Evolutionary conservation across 148 eudicot genomes (phyloP), one percentile per base, ranked within the genome.

Genomic region (Arctostaphylos glauca): DNA sequence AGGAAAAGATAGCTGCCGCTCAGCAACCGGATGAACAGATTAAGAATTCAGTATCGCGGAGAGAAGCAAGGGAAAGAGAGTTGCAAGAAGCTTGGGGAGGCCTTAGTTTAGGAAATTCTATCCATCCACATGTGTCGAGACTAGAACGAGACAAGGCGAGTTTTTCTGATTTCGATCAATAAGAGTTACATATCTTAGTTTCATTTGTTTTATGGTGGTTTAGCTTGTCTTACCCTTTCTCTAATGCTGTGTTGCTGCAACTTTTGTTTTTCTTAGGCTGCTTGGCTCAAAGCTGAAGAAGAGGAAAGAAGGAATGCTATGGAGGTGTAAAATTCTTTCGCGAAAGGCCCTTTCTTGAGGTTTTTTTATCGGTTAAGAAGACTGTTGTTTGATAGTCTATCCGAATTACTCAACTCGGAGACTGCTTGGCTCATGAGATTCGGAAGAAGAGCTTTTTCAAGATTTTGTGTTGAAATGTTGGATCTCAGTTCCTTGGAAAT

Each of bases 81-180:
- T 54, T 93, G 86, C 93, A 90, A 62, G 93, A 90, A 81, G 91
- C 89, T 18, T 95, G 98, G 98, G 98, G 98, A 82, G 98, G 97
- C 60, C 73, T 95, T 82, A 86, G 90, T 78, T 86, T 95, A 76
- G 96, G 96, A 52, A 88, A 88, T 81, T 92, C 97, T 23, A 84
- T 92, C 43, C 87, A 84, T 41, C 98, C 97, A 25, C 94, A 90
- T 81, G 81, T 90, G 82, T 93, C 98, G 9, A 91, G 91, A 82
- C 91, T 93, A 41, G 84, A 93, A 86, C 87, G 93, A 50, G 95
- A 93, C 43, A 93, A 93, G 95, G 95, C 86, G 87, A 87, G 92
- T 84, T 13, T 66, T 62, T 41, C 47, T 75, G 15, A 66, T 46
- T 66, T 59, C 2, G 6, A 15, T 46, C 67, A 19, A 3, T 66